Base-by-base conservation (phyloP, 2,329 filamentous ascomycete genomes). In the Fusarium brachygibbosum region DNA sequence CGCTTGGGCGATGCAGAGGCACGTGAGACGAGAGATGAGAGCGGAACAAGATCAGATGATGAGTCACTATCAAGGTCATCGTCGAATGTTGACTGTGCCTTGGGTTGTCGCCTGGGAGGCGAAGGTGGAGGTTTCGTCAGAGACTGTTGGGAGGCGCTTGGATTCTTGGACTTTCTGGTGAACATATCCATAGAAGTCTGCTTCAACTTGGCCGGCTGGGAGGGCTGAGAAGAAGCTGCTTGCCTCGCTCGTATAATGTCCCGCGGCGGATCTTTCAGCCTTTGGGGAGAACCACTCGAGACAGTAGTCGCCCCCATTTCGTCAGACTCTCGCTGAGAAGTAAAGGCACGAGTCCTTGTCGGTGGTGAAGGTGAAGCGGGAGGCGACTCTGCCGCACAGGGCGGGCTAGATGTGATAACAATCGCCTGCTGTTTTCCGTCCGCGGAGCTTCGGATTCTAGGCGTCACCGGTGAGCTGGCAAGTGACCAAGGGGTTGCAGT, bases 351-450 rank as follows among this genome's bases (percentile, higher is more conserved):
- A 46, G 58, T 16, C 49, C 63, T 48, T 62, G 70, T 61, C 29
- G 40, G 44, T 63, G 74, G 60, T 42, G 76, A 64, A 62, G 68
- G 63, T 64, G 72, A 66, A 62, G 63, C 48, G 65, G 76, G 56
- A 76, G 77, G 74, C 67, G 80, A 78, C 31, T 73, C 56, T 42
- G 63, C 56, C 23, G 64, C 50, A 42, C 51, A 58, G 75, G 75
- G 68, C 52, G 83, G 82, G 65, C 82, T 84, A 75, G 82, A 84
- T 69, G 79, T 76, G 75, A 85, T 80, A 67, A 80, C 49, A 76
- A 85, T 83, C 64, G 82, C 69, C 71, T 84, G 61, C 76, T 75
- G 61, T 78, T 73, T 73, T 69, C 58, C 58, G 59, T 61, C 51
- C 56, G 54, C 32, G 56, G 38, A 59, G 46, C 72, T 70, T 63